Evolutionary conservation across 2,329 filamentous ascomycete genomes (phyloP).

Genomic region (Epichloe gansuensis): DNA sequence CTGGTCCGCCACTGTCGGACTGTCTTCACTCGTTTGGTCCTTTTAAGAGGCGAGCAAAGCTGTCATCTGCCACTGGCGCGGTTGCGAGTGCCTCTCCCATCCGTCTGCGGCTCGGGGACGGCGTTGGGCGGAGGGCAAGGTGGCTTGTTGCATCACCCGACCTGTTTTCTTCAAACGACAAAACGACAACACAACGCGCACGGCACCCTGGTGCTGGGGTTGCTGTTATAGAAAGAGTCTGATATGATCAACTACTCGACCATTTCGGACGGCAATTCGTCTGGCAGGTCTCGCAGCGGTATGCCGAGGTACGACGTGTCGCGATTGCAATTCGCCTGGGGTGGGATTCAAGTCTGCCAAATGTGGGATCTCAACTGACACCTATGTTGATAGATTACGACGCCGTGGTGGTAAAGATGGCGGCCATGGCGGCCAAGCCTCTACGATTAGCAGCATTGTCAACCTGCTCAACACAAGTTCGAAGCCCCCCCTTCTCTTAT

Average conservation of each 20-base stretch:
- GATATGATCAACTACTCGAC: conserved; percentile 44
- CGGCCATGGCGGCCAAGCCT: conserved; percentile 59
- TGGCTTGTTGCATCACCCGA: background rate
- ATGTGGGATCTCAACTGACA: conserved; percentile 1
- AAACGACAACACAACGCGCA: background rate
- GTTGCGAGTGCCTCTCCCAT: background rate
- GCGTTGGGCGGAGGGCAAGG: background rate
- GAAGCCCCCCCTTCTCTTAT: conserved; percentile 13
- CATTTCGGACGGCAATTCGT: conserved; percentile 32
- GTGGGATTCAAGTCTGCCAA: background rate
- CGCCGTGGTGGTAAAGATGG: conserved; percentile 57
- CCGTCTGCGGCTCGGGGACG: background rate
- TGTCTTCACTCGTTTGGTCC: background rate
- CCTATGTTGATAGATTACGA: conserved; percentile 31
- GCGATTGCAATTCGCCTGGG: background rate
- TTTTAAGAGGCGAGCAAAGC: background rate
- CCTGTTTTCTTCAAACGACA: background rate
- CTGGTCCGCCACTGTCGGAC: background rate
- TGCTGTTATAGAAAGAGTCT: conserved; percentile 6
- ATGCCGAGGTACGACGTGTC: conserved; percentile 35
- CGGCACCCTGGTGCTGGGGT: conserved; percentile 2
- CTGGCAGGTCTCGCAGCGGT: conserved; percentile 27
- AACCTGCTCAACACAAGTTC: conserved; percentile 93
- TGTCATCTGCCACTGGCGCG: background rate
- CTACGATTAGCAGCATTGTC: conserved; percentile 81